Base-by-base conservation (phyloP, 495 filamentous ascomycete genomes). In the Aspergillus kassunensis region DNA sequence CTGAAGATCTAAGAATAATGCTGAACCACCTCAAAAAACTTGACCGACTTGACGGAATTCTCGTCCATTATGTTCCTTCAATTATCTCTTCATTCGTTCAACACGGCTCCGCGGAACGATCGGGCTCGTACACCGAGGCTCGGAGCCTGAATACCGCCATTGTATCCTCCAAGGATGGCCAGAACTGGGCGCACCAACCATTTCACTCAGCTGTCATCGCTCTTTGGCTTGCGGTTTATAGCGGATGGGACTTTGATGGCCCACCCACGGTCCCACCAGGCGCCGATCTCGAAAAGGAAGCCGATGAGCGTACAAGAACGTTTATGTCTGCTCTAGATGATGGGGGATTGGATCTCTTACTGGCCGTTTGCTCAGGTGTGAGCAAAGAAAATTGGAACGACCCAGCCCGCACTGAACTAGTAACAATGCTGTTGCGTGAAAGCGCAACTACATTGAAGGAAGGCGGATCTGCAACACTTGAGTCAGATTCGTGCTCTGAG, bases 161-260 rank as follows among this genome's bases (percentile, higher is more conserved):
- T 20, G 78, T 84, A 49, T 73, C 79, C 30, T 72, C 76, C 18
- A 75, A 77, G 35, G 88, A 92, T 30, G 74, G 76, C 43, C 76
- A 85, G 16, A 55, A 71, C 13, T 95, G 91, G 87, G 70, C 73
- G 6, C 62, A 95, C 37, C 75, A 81, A 24, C 81, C 80, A 53
- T 81, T 97, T 21, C 85, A 90, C 51, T 90, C 90, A 43, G 84
- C 89, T 3, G 73, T 88, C 8, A 77, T 77, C 21, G 79, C 82
- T 4, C 86, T 86, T 76, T 99, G 93, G 93, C 78, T 97, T 31
- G 84, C 87, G 37, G 89, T 96, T 50, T 96, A 96, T 65, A 95
- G 89, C 63, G 89, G 85, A 12, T 90, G 87, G 76, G 96, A 89
- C 63, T 74, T 85, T 53, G 91, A 96, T 46, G 70, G 74, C 47